A percentile compares a stretch with the other conserved stretches of the same genome.
These are phyloP conservation scores for Nicotiana knightiana DNA, from an alignment of 257 asterid genomes.

Conservation along the genomic window DNA sequence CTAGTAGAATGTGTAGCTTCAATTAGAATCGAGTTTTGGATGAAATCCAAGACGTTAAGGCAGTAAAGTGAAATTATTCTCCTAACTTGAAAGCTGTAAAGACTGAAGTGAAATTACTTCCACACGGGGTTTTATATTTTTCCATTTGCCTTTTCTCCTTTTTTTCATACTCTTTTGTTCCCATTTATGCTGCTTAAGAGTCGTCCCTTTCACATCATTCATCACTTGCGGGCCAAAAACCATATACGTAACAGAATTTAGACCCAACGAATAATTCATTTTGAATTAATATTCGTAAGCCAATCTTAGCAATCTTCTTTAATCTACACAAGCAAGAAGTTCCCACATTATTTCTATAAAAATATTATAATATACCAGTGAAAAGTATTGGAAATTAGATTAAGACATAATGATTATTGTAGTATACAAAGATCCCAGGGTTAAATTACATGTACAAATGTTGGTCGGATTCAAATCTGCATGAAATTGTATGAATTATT, in stretches of 20 bases:
- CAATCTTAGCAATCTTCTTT: background rate
- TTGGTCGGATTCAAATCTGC: no score
- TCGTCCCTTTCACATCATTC: background rate
- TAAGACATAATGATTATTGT: no score
- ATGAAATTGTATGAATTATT: no score
- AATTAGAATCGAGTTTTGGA: background rate
- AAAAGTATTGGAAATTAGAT: no score
- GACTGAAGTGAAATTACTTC: background rate
- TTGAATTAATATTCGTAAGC: background rate
- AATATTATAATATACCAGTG: no score
- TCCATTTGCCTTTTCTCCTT: background rate
- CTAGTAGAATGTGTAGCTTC: background rate
- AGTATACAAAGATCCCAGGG: no score
- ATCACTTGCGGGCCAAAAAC: background rate
- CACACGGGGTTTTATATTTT: no score
- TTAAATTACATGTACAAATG: no score
- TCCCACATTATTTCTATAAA: no score
- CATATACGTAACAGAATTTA: background rate
- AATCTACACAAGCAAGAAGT: background rate
- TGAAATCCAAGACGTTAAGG: background rate
- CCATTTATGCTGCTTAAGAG: background rate
- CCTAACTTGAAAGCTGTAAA: background rate
- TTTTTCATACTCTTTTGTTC: background rate
- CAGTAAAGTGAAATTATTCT: background rate
- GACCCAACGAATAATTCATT: background rate